Evolutionary conservation across 163 green algal species (phyloP), one percentile per base, ranked within the genome.

Genomic region (Coccomyxa subellipsoidea): DNA sequence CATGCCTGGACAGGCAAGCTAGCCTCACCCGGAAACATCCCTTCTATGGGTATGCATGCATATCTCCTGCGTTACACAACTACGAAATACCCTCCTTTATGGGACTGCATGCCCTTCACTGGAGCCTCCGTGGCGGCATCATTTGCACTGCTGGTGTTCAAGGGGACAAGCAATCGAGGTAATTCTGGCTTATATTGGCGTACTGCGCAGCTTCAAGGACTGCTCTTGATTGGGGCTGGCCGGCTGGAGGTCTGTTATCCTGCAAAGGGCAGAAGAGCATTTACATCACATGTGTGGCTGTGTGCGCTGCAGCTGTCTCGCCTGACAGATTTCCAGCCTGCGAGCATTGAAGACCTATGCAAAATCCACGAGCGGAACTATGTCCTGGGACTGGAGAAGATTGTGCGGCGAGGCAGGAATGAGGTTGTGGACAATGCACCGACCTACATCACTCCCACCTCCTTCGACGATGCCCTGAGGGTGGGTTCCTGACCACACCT

Each of bases 371-470:
- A 80, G 38, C 38, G 31, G 15, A 69, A 40, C 21, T 91, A 89
- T 72, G 77, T 88, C 1, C 32, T 38, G 25, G 83, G 38, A 6
- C 66, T 91, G n/a, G 47, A 91, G n/a, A 38, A 81, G 7, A 37
- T 79, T 12, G 34, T 82, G 4, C 47, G n/a, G 36, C 81, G 39
- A 12, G 32, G 31, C 31, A 29, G 37, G 21, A 54, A 31, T 12
- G 15, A 31, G 7, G 47, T 79, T 37, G 54, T 79, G 10, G 76
- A 79, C 35, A 66, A 38, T 37, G 82, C 81, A 0, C 86, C 59
- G 4, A 96, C 93, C 0, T 97, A 96, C 83, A 81, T 93, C 38
- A 88, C 87, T 0, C 77, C 86, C 0, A 89, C 71, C 21, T 93
- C 92, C 0, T 94, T 91, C 38, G 71, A 87, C 1, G 91, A 87